Percentiles rank a stretch among this genome's conserved stretches.
Conservation (phyloP, 495 filamentous ascomycete species). For the Penicillium psychrofluorescens region DNA sequence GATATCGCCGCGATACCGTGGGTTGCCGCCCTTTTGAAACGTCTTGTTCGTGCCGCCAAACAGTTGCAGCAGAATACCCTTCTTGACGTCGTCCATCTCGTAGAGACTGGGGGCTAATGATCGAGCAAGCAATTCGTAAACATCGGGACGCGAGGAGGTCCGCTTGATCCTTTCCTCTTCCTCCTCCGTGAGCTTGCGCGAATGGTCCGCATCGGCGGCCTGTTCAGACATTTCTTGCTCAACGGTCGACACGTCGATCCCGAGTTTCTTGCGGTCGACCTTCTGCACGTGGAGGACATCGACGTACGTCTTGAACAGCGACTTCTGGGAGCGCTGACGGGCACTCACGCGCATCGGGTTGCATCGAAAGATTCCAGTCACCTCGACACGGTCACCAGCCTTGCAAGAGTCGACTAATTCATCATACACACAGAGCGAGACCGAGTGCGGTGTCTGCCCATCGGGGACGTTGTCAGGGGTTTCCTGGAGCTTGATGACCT, state of each 20-base stretch:
- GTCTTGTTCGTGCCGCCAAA: conserved; percentile 99
- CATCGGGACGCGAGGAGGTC: conserved; percentile 73
- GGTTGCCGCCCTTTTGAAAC: conserved; percentile 92
- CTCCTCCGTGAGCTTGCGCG: conserved; percentile 77
- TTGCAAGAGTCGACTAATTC: conserved; percentile 97
- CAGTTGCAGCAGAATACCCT: conserved; percentile 90
- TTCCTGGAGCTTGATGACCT: conserved; percentile 98
- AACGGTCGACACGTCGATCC: conserved; percentile 82
- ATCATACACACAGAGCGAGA: conserved; percentile 93
- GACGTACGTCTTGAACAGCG: conserved; percentile 95
- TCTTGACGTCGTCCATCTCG: conserved; percentile 98
- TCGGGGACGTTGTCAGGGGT: conserved; percentile 91
- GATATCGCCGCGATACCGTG: conserved; percentile 93
- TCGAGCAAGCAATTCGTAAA: conserved; percentile 88
- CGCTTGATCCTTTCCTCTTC: conserved; percentile 84
- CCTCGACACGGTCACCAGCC: conserved; percentile 90
- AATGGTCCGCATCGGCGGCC: conserved; percentile 67
- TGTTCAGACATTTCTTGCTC: conserved; percentile 79
- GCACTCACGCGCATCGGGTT: conserved; percentile 95
- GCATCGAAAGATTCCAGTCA: conserved; percentile 94
- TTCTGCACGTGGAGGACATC: conserved; percentile 96
- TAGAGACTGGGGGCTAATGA: conserved; percentile 93
- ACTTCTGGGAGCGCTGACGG: conserved; percentile 83
- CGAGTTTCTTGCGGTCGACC: conserved; percentile 87
- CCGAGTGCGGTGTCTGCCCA: conserved; percentile 94